phyloP scores from a whole-genome alignment of 345 rosid genomes.

The Psidium guajava region DNA sequence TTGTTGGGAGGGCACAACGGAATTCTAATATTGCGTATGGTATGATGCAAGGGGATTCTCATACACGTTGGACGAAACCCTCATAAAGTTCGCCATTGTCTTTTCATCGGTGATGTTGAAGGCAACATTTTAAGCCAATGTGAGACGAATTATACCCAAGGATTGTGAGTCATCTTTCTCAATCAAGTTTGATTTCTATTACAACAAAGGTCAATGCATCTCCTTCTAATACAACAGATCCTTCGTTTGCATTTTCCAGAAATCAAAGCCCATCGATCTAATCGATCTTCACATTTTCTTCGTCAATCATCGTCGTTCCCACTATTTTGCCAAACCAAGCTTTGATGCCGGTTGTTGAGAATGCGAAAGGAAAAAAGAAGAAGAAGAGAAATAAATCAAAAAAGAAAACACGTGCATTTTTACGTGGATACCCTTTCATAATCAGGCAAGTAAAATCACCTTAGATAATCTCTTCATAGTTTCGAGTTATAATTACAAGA shows the following conservation, averaged over 20 bases:
- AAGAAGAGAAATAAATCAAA: background rate
- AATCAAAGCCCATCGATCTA: background rate
- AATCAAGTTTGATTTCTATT: background rate
- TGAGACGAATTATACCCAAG: fast-evolving
- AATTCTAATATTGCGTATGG: fast-evolving
- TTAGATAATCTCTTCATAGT: background rate
- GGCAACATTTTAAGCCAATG: background rate
- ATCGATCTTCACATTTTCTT: background rate
- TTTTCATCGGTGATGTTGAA: fast-evolving
- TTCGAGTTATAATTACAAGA: background rate
- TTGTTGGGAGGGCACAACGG: background rate
- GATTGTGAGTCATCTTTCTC: background rate
- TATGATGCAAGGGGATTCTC: background rate
- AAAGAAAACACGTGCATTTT: background rate
- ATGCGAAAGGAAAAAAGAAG: background rate
- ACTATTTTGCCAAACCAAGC: background rate
- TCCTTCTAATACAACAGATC: fast-evolving
- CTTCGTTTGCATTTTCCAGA: fast-evolving
- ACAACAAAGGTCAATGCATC: fast-evolving
- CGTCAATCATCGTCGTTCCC: background rate
- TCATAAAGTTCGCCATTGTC: background rate
- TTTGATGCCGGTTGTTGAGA: background rate
- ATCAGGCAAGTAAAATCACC: fast-evolving
- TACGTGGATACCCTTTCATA: background rate
- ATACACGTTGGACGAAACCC: background rate